Conservation (phyloP, 345 rosid genomes). For the Odontarrhena argentea region DNA sequence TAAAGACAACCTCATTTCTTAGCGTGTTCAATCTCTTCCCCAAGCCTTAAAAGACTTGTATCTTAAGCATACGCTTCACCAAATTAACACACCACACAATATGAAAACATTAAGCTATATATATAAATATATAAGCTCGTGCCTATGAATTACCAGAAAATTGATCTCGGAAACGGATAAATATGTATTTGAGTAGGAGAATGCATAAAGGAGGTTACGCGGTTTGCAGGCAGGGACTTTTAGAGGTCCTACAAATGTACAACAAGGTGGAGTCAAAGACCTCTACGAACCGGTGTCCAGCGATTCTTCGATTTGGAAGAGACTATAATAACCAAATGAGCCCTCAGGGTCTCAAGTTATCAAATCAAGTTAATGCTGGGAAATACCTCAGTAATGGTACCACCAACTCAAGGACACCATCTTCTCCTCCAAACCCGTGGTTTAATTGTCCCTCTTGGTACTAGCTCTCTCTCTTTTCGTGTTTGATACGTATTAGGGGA, state of each 20-base stretch:
- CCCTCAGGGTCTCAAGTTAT: slow-evolving; percentile 31
- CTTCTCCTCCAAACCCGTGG: slow-evolving; percentile 38
- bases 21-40: slow-evolving; percentile 40
- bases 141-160: background rate
- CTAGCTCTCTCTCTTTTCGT: slow-evolving; percentile 10
- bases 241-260: slow-evolving; percentile 30
- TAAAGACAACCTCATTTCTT: slow-evolving; percentile 30
- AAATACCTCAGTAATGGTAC: slow-evolving; percentile 24
- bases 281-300: slow-evolving; percentile 25
- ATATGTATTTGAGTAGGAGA: slow-evolving; percentile 33
- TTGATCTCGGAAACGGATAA: slow-evolving; percentile 3
- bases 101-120: background rate
- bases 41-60: slow-evolving; percentile 29
- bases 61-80: slow-evolving; percentile 38
- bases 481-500: too few species aligned
- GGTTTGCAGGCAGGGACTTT: slow-evolving; percentile 33
- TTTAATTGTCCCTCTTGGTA: slow-evolving; percentile 49
- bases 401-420: slow-evolving; percentile 18
- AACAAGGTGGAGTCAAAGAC: slow-evolving; percentile 28
- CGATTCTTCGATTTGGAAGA: slow-evolving; percentile 31
- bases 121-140: background rate
- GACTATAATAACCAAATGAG: slow-evolving; percentile 15
- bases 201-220: slow-evolving; percentile 30
- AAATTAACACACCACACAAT: slow-evolving; percentile 32
- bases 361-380: slow-evolving; percentile 18